Evolutionary conservation across 805 yeast genomes (phyloP), one percentile per base, ranked within the genome.

Genomic region (Cyberlindnera subsufficiens): DNA sequence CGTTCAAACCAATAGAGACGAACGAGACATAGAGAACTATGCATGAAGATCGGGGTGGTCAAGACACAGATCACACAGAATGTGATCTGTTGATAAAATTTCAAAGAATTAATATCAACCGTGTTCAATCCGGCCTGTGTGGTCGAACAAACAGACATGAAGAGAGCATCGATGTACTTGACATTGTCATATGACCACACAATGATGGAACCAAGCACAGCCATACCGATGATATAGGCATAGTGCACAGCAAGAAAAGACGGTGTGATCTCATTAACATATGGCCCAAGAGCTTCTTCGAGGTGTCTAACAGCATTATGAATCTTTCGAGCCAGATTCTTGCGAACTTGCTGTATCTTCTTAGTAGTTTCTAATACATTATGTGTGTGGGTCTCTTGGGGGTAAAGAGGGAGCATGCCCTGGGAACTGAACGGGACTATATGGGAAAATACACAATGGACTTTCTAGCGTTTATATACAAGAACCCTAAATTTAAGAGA

Each of bases 61-160:
- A 88, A 52, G 48, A 78, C 69, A 22, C 90, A 65, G 3, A 78
- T 46, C 11, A 86, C 50, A 58, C 82, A 87, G 3, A 91, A 61
- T 9, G 75, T 68, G 14, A 89, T 74, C 58, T 91, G 98, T 61
- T 93, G 99, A 65, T 82, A 91, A 35, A 85, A 60, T 0, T 71
- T 64, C 43, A 90, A 50, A 0, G 67, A 63, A 58, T 87, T 87
- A 32, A 82, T 50, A 53, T 88, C 78, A 19, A 86, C 69, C 0
- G 96, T 83, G 58, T 87, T 89, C 43, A 93, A 66, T 1, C 99
- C 99, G 0, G 96, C 95, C 58, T 91, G 96, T 2, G 98, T 87
- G 1, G 82, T 65, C 0, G 93, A 79, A 9, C 95, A 91, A 10
- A 80, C 68, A 0, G 89, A 74, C 42, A 86, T 67, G 61, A 91